A percentile compares a stretch with the other conserved stretches of the same genome.
These are phyloP conservation scores for Raddia guianensis DNA, from an alignment of 176 grass and related monocot species.

Conservation along the genomic window DNA sequence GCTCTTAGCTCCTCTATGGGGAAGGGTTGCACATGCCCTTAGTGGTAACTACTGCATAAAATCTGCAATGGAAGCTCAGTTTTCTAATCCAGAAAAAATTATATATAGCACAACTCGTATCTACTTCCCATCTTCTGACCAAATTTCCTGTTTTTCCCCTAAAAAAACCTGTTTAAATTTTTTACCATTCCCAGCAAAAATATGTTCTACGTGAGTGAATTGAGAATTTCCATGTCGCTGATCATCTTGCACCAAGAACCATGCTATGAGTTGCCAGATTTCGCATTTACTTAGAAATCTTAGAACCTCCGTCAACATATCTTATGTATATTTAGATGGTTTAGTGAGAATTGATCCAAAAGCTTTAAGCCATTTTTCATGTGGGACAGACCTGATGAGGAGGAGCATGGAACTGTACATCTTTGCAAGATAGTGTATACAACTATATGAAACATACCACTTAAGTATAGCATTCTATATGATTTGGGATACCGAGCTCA, in stretches of 20 bases:
- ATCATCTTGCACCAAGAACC: neutral
- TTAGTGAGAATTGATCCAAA: too few relatives aligned
- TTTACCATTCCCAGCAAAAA: conserved; percentile 3
- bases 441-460: neutral
- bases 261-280: neutral
- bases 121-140: neutral
- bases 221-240: too few relatives aligned
- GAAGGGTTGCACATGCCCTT: too few relatives aligned
- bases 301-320: conserved; percentile 1
- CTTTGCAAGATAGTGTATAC: neutral
- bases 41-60: conserved; percentile 6
- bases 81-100: neutral
- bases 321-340: neutral
- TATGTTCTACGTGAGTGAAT: neutral
- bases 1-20: too few relatives aligned
- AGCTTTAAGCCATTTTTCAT: neutral
- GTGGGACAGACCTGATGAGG: neutral
- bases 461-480: neutral
- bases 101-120: neutral
- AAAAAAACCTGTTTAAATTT: too few relatives aligned
- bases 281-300: neutral
- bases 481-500: neutral
- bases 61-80: neutral
- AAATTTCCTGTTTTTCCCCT: neutral
- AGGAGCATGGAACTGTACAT: neutral